Percentiles rank a stretch among this genome's conserved stretches.
Evolutionary conservation across 1,284 basidiomycete genomes (phyloP).

Genomic region (Gymnopus androsaceus): DNA sequence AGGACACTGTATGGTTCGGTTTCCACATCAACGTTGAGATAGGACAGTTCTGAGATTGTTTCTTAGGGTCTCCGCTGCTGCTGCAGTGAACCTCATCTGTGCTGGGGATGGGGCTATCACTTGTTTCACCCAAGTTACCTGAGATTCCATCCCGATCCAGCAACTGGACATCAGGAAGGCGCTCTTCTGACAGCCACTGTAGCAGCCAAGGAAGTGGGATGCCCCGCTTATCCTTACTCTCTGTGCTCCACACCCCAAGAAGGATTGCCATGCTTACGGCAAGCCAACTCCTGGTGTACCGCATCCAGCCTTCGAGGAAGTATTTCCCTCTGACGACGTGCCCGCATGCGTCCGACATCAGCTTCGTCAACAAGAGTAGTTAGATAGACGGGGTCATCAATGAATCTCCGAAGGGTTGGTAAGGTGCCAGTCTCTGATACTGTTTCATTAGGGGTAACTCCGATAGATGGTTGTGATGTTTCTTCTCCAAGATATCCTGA

Average conservation of each 20-base stretch:
- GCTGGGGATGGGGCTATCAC: no score
- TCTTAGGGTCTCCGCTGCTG: no score
- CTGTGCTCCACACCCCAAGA: slow-evolving; percentile 21
- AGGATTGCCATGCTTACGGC: slow-evolving; percentile 21
- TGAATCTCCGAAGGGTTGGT: no score
- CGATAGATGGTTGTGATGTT: no score
- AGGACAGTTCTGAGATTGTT: no score
- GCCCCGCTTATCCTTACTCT: slow-evolving; percentile 11
- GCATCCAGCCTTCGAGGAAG: slow-evolving; percentile 7
- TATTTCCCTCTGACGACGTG: slow-evolving; percentile 11
- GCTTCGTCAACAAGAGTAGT: slow-evolving; percentile 11
- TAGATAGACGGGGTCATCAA: neutral
- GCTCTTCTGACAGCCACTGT: slow-evolving; percentile 14
- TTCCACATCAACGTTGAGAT: no score
- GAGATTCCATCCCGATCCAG: no score
- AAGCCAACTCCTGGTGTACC: slow-evolving; percentile 17
- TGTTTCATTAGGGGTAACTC: no score
- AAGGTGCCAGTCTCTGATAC: neutral
- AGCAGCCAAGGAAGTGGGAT: slow-evolving; percentile 16
- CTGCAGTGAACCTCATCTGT: no score
- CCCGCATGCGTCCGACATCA: slow-evolving; percentile 17
- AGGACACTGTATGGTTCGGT: no score
- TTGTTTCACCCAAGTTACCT: no score
- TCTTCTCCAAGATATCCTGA: neutral
- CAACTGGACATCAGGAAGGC: slow-evolving; percentile 15